Evolutionary conservation across 1,284 basidiomycete species (phyloP).

Genomic region (Rhodotorula glutinis): DNA sequence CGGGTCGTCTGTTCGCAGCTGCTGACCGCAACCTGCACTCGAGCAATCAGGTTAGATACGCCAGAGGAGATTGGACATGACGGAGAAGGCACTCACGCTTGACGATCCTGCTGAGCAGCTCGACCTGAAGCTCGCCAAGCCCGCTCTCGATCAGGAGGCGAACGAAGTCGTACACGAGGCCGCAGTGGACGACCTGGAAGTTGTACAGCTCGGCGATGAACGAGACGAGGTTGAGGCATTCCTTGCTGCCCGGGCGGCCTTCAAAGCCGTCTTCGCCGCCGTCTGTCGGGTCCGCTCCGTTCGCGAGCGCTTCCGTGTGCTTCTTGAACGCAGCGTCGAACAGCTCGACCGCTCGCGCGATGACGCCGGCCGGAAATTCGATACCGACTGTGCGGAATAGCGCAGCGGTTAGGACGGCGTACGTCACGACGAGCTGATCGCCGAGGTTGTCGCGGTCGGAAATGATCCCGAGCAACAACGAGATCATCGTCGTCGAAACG

Average conservation of each 20-base stretch:
- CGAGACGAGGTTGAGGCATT: constrained; percentile 81
- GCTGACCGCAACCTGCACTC: constrained; percentile 70
- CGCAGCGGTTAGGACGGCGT: constrained; percentile 81
- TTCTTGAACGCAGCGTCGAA: constrained; percentile 25
- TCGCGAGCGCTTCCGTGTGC: constrained; percentile 10
- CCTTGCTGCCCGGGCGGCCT: constrained; percentile 57
- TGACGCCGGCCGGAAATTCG: constrained; percentile 69
- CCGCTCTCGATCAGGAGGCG: constrained; percentile 65
- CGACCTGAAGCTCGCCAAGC: constrained; percentile 74
- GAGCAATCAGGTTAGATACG: neutral
- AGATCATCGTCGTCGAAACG: constrained; percentile 75
- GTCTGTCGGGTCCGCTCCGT: constrained; percentile 36
- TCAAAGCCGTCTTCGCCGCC: constrained; percentile 20
- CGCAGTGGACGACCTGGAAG: constrained; percentile 83
- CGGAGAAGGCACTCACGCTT: constrained; percentile 61
- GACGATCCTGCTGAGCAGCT: constrained; percentile 79
- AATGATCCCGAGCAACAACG: constrained; percentile 75
- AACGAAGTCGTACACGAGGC: constrained; percentile 86
- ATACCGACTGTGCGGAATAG: constrained; percentile 81
- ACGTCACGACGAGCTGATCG: constrained; percentile 82
- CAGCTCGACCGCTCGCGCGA: constrained; percentile 38
- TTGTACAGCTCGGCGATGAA: constrained; percentile 92
- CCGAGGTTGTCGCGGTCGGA: constrained; percentile 74
- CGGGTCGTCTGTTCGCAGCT: constrained; percentile 68
- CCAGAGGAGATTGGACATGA: neutral